Evolutionary conservation across 192 early-diverging fungal genomes (phyloP), one percentile per base, ranked within the genome.

Genomic region (Coemansia sp.): DNA sequence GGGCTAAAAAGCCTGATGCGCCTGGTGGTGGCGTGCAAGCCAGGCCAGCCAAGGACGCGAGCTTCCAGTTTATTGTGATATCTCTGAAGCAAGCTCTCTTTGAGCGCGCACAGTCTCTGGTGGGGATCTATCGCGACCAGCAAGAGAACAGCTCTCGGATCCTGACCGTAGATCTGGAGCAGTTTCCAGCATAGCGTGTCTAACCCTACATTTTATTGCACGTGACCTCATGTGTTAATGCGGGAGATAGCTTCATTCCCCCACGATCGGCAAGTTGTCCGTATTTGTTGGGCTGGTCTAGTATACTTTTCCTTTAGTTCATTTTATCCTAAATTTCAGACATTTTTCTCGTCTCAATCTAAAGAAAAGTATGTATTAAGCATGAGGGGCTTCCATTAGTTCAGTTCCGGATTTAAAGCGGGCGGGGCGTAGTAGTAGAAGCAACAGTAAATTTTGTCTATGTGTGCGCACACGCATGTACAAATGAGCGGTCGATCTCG

Each of bases 1-100:
- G 70, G 1, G 36, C 50, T 68, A 78, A 68, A 41, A 73, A 59
- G 68, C n/a, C 51, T 4, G 50, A 61, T 57, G 32, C 44, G 12
- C 39, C 62, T 12, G 37, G 23, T 23, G 32, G 34, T 27, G 32
- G 34, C 34, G 32, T 12, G 1, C 32, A 32, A 0, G 15, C 46
- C 81, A 5, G 74, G 51, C 39, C 74, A 5, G 36, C 69, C 7
- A 41, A 57, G 23, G 63, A 53, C 15, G 83, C 84, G 0, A 73
- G 81, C 41, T 91, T 96, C 57, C 98, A 99, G 84, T 99, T 99
- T 69, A 94, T 99, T 64, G 95, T 99, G 23, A 99, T 99, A 51
- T 95, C 94, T 21, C 89, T 98, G 55, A 99, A 99, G 84, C 91
- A 87, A 68, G 90, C 90, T 29, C 86, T 99, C 50, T 99, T 96